Base-by-base conservation (phyloP, 306 rosid genomes). In the Cicer judaicum region DNA sequence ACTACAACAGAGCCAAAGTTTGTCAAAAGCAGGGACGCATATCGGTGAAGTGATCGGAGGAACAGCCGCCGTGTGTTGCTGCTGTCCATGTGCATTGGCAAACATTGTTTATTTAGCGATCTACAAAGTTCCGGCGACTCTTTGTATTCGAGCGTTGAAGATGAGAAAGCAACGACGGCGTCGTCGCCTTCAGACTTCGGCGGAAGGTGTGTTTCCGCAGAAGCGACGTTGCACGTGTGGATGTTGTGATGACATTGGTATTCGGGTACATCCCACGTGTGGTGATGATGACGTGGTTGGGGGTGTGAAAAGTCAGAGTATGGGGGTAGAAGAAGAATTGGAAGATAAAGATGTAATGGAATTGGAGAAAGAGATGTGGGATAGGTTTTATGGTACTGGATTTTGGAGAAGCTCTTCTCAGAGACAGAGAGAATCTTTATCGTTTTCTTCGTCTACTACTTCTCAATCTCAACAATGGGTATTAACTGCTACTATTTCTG, bases 311-410 rank as follows among this genome's bases (percentile, higher is more conserved):
- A 5, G 43, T 7, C 6, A 7, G 47, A 34, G 24, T 40, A 7
- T 73, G 74, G 38, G 78, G 7, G 29, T 40, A 8, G 46, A 42
- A 42, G 90, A 86, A 1, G 12, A 10, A 24, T 75, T 86, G 82
- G 84, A 85, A 8, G 98, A 93, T 66, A 81, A 84, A 69, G 97
- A 94, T 65, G 85, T 76, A 64, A 4, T 81, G 71, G 87, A 87
- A 34, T 73, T 94, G 41, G 99, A 92, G 82, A 86, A 85, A 68
- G 97, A 92, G 88, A 94, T 94, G 99, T 92, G 97, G 97, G 91
- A 88, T 1, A 83, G 43, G 73, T 94, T 94, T 49, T 82, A 81
- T 69, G 14, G 80, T 0, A 64, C 88, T 13, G 99, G 99, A 0
- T 94, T 94, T 55, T 94, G 99, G 99, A 87, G 96, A 76, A 94